Base-by-base conservation (phyloP, 2,329 filamentous ascomycete genomes). In the Paecilomyces niveus region DNA sequence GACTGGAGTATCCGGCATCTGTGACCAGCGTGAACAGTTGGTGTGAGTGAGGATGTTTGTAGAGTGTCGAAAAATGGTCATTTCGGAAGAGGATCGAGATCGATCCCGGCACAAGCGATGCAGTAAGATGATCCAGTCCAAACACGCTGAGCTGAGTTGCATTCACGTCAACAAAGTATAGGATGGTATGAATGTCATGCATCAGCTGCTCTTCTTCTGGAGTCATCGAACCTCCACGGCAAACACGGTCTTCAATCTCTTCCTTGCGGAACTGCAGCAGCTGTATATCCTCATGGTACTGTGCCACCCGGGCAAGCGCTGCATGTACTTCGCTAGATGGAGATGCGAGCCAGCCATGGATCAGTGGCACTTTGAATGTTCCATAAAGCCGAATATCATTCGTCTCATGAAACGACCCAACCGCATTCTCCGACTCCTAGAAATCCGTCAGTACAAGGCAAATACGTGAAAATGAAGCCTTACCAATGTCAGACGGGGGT, bases 11-110 rank as follows among this genome's bases (percentile, higher is more conserved):
- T 0, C 94, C 94, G 26, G 91, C 89, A 70, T 99, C 94, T 0
- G 94, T 97, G 13, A 99, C 92, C 2, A 99, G 78, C 0, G 89
- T 91, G 62, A 93, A 84, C 1, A 97, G 81, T 63, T 89, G 83
- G 49, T 85, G 81, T 0, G 87, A 90, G 52, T 86, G 79, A 0
- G 93, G 91, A 66, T 97, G 91, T 61, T 92, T 90, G 74, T 96
- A 96, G 0, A 99, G 74, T 0, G 93, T 97, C 50, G 91, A 92
- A 69, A 99, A 99, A 71, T 99, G 94, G 69, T 99, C 93, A 67
- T 99, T 99, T 26, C 94, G 85, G 78, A 99, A 99, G 1, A 99
- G 76, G 54, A 99, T 97, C 0, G 90, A 90, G 61, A 97, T 85
- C 1, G 89, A 85, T 1, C 92, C 93, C 1, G 91, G 88, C 11